phyloP scores from a whole-genome alignment of 1,284 basidiomycete genomes.

The Agroathelia rolfsii region DNA sequence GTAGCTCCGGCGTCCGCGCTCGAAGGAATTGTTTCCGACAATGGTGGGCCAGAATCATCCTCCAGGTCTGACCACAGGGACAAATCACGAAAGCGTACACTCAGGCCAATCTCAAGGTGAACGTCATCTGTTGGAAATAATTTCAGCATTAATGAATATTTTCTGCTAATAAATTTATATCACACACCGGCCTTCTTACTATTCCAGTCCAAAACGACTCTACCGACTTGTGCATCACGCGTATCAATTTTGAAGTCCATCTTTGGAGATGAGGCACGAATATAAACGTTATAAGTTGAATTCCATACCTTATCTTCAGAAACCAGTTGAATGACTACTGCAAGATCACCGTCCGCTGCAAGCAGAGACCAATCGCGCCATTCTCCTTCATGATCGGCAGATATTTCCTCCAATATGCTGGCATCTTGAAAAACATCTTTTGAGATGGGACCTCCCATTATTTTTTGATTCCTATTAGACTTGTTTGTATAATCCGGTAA shows the following conservation, averaged over 20 bases:
- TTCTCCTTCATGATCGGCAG: slow-evolving; percentile 31
- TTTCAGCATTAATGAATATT: slow-evolving; percentile 4
- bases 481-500: slow-evolving; percentile 7
- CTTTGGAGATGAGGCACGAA: slow-evolving; percentile 28
- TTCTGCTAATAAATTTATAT: slow-evolving; percentile 4
- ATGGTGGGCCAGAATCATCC: slow-evolving; percentile 4
- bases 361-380: slow-evolving; percentile 67
- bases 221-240: slow-evolving; percentile 40
- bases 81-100: slow-evolving; percentile 32
- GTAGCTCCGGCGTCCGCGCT: no score
- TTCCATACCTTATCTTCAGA: slow-evolving; percentile 61
- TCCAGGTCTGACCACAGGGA: not conserved
- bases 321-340: slow-evolving; percentile 58
- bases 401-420: slow-evolving; percentile 45
- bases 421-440: slow-evolving; percentile 64
- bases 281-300: slow-evolving; percentile 1
- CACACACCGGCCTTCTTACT: slow-evolving; percentile 72
- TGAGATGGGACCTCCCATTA: slow-evolving; percentile 53
- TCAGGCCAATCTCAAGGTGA: slow-evolving; percentile 60
- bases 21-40: no score
- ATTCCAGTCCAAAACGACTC: slow-evolving; percentile 60
- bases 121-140: slow-evolving; percentile 57
- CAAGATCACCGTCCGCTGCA: slow-evolving; percentile 64
- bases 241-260: slow-evolving; percentile 61
- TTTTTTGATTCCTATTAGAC: slow-evolving; percentile 49